Evolutionary conservation across 805 yeast genomes (phyloP), one percentile per base, ranked within the genome.

Genomic region (Kuraishia molischiana): DNA sequence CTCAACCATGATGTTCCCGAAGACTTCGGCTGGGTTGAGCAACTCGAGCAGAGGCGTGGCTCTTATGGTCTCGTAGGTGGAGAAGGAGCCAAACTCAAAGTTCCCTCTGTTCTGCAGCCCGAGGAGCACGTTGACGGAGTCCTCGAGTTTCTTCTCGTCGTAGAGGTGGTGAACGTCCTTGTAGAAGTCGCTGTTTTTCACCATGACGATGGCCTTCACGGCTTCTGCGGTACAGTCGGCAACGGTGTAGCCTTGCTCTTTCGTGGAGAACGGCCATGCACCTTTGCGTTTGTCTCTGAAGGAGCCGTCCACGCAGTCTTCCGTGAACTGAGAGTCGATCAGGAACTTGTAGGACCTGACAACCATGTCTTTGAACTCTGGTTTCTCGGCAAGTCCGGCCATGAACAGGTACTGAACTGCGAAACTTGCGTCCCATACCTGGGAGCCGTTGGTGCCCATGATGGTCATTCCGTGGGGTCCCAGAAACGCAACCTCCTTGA

Each of bases 161-260:
- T 85, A 77, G 9, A 48, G 28, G 13, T 40, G 21, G 32, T 49
- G 56, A 8, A 53, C 47, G 38, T 72, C 77, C 13, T 49, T 42
- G 43, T 74, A 79, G 2, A 58, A 61, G 0, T 75, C 70, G 30
- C 81, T 74, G 35, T 81, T 75, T 53, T 77, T 77, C 2, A 89
- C 94, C 97, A 90, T 89, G 9, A 90, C 69, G 4, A 90, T 83
- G 0, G 97, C 96, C 54, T 92, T 92, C 45, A 89, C 63, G 0
- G 97, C 85, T 56, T 90, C 98, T 0, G 97, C 95, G 1, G 98
- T 90, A 60, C 97, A 90, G 56, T 92, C 99, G 48, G 94, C 77
- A 2, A 92, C 99, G 0, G 95, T 83, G 51, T 90, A 92, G 0
- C 99, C 99, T 61, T 92, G 99, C 4, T 81, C 79, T 49, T 89